A percentile compares a stretch with the other conserved stretches of the same genome.
Evolutionary conservation across 495 filamentous ascomycete genomes (phyloP).

Genomic region (Glutinoglossum americanum): DNA sequence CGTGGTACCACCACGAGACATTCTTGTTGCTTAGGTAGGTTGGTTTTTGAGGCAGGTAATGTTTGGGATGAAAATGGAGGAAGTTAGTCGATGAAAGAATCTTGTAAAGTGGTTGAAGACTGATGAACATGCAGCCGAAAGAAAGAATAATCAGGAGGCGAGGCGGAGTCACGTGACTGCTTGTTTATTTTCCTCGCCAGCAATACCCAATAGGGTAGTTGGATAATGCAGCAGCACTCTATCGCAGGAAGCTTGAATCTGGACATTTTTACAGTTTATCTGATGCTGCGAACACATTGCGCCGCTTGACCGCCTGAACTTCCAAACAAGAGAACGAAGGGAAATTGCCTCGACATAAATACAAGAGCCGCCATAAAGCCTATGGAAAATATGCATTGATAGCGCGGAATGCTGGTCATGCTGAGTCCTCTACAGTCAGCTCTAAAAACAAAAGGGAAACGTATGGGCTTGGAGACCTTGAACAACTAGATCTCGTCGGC

Average conservation of each 20-base stretch:
- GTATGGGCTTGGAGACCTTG: background rate
- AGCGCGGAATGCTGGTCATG: background rate
- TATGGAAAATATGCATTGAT: background rate
- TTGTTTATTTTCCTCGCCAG: background rate
- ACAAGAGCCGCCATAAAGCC: background rate
- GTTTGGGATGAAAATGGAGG: background rate
- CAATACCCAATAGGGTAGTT: no score
- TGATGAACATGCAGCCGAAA: background rate
- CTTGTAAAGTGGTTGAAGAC: background rate
- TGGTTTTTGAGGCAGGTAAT: background rate
- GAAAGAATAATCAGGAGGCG: background rate
- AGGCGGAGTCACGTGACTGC: background rate
- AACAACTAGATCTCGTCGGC: background rate
- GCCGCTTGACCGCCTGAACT: background rate
- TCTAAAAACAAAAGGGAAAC: background rate
- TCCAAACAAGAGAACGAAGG: background rate
- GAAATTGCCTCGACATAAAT: background rate
- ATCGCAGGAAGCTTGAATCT: no score
- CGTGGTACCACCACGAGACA: conserved; percentile 85
- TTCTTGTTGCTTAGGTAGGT: conserved; percentile 18
- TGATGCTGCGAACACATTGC: background rate
- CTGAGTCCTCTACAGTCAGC: background rate
- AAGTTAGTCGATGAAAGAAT: background rate
- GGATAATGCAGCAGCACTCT: no score
- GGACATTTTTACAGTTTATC: background rate